A percentile compares a stretch with the other conserved stretches of the same genome.
phyloP scores from a whole-genome alignment of 2,329 filamentous ascomycete species.

The Botrytis elliptica region DNA sequence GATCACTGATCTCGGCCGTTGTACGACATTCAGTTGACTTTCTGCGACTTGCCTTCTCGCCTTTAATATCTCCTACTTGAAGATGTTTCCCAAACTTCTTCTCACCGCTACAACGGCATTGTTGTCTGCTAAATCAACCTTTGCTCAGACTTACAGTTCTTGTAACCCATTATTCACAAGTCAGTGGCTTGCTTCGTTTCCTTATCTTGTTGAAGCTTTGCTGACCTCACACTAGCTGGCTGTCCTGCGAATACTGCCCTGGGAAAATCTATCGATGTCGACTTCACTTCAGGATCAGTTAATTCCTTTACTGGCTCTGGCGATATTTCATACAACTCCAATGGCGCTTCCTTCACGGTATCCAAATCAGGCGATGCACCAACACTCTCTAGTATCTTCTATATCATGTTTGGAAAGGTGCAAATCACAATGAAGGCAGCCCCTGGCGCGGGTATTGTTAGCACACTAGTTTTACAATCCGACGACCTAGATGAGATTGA shows the following conservation, averaged over 20 bases:
- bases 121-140: conserved; percentile 26
- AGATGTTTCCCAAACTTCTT: conserved; percentile 35
- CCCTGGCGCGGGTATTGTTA: conserved; percentile 87
- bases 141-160: conserved; percentile 53
- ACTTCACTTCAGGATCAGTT: conserved; percentile 77
- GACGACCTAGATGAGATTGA: conserved; percentile 95
- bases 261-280: conserved; percentile 76
- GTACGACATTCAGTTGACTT: conserved; percentile 13
- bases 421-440: conserved; percentile 83
- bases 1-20: conserved; percentile 7
- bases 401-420: conserved; percentile 98
- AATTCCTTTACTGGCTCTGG: conserved; percentile 74
- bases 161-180: conserved; percentile 52
- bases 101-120: conserved; percentile 28
- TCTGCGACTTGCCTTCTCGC: conserved; percentile 17
- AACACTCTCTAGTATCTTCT: conserved; percentile 85
- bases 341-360: conserved; percentile 82
- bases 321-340: conserved; percentile 67
- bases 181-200: conserved; percentile 31
- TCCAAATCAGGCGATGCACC: conserved; percentile 76
- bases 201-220: background rate
- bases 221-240: conserved; percentile 43
- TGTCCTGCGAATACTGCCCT: conserved; percentile 79
- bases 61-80: background rate
- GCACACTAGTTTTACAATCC: conserved; percentile 85